Evolutionary conservation across 768 basidiomycete genomes (phyloP).

Genomic region (Gloeopeniophorella convolvens): DNA sequence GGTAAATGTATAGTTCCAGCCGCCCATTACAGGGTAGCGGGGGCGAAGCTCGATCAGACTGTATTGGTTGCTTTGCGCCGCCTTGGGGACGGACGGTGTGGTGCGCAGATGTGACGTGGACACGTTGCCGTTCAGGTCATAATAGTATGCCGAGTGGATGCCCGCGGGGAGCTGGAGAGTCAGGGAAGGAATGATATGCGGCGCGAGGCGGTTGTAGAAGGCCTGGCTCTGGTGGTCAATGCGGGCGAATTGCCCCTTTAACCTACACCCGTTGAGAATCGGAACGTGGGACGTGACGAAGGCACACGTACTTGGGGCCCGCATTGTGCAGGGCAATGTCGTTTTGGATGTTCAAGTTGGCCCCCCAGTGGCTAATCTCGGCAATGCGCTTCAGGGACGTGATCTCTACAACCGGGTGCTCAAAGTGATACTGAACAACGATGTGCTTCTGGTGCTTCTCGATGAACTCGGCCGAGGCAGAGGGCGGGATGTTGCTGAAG

Average conservation of each 20-base stretch:
- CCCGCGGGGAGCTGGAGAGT: slow-evolving; percentile 79
- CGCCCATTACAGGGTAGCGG: slow-evolving; percentile 88
- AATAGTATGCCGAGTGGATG: slow-evolving; percentile 79
- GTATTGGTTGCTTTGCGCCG: slow-evolving; percentile 43
- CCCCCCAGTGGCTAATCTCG: slow-evolving; percentile 97
- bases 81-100: slow-evolving; percentile 56
- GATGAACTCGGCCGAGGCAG: slow-evolving; percentile 50
- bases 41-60: slow-evolving; percentile 80
- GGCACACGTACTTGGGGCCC: slow-evolving; percentile 70
- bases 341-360: slow-evolving; percentile 90
- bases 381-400: slow-evolving; percentile 64
- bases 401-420: slow-evolving; percentile 76
- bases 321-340: slow-evolving; percentile 80
- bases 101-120: slow-evolving; percentile 84
- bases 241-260: slow-evolving; percentile 95
- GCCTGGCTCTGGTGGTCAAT: slow-evolving; percentile 75
- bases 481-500: slow-evolving; percentile 65
- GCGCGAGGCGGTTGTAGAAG: slow-evolving; percentile 58
- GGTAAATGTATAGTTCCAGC: slow-evolving; percentile 96
- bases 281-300: neutral
- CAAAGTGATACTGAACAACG: slow-evolving; percentile 73
- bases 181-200: slow-evolving; percentile 68
- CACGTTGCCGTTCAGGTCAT: slow-evolving; percentile 92
- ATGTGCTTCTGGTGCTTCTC: slow-evolving; percentile 57
- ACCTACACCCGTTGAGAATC: slow-evolving; percentile 37